phyloP scores from a whole-genome alignment of 108 stramenopile genomes.

The Seminavis robusta region DNA sequence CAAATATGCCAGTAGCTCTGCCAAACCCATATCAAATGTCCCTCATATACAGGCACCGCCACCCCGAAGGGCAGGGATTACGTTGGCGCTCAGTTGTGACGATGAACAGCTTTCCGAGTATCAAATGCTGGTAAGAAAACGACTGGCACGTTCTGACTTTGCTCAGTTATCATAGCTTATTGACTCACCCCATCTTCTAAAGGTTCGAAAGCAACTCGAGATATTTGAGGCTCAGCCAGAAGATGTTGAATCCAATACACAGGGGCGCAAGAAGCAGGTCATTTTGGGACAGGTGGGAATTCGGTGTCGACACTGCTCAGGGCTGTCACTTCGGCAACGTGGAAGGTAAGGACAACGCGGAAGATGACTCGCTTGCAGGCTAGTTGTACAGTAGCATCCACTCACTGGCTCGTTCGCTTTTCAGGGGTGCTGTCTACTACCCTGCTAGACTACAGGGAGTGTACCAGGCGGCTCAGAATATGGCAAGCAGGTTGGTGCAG shows the following conservation, averaged over 20 bases:
- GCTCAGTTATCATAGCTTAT: too few species aligned
- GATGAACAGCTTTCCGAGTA: conserved; percentile 16
- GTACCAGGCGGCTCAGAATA: conserved; percentile 25
- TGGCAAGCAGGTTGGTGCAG: conserved; percentile 16
- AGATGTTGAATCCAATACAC: conserved; percentile 34
- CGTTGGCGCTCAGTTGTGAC: not conserved
- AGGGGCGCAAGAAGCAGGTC: conserved; percentile 42
- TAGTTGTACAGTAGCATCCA: too few species aligned
- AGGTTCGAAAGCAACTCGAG: conserved; percentile 49
- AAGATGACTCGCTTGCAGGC: too few species aligned
- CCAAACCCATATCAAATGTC: too few species aligned
- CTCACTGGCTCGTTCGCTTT: too few species aligned
- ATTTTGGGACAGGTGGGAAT: conserved; percentile 53
- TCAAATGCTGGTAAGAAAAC: conserved; percentile 33
- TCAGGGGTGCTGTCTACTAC: conserved; percentile 47
- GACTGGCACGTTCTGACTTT: conserved; percentile 53
- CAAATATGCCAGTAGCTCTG: too few species aligned
- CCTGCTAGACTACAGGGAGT: conserved; percentile 37
- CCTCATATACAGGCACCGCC: too few species aligned
- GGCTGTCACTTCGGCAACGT: conserved; percentile 20
- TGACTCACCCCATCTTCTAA: too few species aligned
- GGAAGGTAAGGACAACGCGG: too few species aligned
- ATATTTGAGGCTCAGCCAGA: conserved; percentile 31
- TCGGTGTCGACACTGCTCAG: conserved; percentile 47
- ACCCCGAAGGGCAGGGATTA: too few species aligned